Evolutionary conservation across 106 monocot genomes (phyloP).

Genomic region (Dendrobium officinale): DNA sequence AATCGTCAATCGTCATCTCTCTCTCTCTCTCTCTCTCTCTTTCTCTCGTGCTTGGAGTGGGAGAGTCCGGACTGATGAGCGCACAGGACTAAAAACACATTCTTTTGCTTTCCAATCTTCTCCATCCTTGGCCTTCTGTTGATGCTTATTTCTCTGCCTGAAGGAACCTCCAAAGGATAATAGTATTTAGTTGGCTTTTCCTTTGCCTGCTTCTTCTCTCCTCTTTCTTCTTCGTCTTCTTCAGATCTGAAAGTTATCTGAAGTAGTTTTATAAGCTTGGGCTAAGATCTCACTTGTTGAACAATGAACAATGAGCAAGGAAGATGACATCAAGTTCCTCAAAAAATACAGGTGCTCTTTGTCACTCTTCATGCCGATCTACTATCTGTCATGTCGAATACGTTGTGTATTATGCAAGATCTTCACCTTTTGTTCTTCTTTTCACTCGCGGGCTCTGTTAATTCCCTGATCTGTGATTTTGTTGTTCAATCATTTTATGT

Average conservation of each 20-base stretch:
- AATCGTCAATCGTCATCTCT: background rate
- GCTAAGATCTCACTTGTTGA: background rate
- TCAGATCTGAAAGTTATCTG: background rate
- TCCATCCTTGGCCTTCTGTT: background rate
- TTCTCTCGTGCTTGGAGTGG: background rate
- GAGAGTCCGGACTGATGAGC: background rate
- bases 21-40: conserved; percentile 3
- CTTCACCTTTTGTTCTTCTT: background rate
- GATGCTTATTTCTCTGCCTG: background rate
- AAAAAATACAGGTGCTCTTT: conserved; percentile 53
- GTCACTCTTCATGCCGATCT: background rate
- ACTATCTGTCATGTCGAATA: background rate
- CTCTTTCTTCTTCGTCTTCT: background rate
- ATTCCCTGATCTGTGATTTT: background rate
- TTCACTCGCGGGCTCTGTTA: background rate
- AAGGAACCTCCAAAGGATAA: conserved; percentile 1
- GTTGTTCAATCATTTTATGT: background rate
- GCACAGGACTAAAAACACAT: background rate
- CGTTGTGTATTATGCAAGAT: background rate
- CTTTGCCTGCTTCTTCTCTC: background rate
- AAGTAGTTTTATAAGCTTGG: background rate
- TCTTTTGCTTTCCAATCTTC: conserved; percentile 7
- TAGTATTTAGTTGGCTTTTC: background rate
- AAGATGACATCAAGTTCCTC: conserved; percentile 50
- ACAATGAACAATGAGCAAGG: conserved; percentile 46